These are phyloP conservation scores for Plenodomus lindquistii DNA, from an alignment of 2,329 filamentous ascomycete species.

Conservation along the genomic window DNA sequence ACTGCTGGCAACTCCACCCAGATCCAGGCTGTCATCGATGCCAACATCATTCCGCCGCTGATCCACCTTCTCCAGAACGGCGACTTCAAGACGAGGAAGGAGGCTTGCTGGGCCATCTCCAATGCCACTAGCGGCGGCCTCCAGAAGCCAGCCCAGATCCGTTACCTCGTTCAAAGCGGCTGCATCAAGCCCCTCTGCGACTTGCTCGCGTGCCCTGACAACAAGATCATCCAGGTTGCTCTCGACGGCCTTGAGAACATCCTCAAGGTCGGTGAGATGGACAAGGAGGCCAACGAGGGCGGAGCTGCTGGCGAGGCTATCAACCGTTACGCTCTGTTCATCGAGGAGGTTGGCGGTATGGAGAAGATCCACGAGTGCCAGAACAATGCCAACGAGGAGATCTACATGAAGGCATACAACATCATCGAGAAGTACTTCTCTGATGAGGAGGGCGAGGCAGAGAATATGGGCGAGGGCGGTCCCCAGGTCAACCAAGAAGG, in stretches of 20 bases:
- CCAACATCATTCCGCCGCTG: conserved; percentile 93
- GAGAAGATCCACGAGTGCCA: conserved; percentile 99
- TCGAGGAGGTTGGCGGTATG: conserved; percentile 98
- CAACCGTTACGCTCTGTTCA: conserved; percentile 97
- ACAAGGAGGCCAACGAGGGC: conserved; percentile 83
- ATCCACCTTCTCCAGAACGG: conserved; percentile 96
- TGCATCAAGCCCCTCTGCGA: conserved; percentile 98
- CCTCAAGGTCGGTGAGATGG: conserved; percentile 97
- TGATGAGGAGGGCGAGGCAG: conserved; percentile 85
- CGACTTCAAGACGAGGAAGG: conserved; percentile 98
- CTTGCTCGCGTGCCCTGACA: conserved; percentile 92
- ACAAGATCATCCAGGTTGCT: conserved; percentile 99
- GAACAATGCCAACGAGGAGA: conserved; percentile 99
- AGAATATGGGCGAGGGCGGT: conserved; percentile 76
- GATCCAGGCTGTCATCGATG: conserved; percentile 95
- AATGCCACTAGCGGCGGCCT: conserved; percentile 97
- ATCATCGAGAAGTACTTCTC: conserved; percentile 99
- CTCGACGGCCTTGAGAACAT: conserved; percentile 98
- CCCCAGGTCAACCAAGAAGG: conserved; percentile 72
- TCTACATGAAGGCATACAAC: conserved; percentile 99
- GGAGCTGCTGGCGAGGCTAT: conserved; percentile 65
- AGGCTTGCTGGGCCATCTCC: conserved; percentile 99
- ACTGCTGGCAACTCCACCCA: conserved; percentile 97
- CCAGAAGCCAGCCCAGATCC: conserved; percentile 98
- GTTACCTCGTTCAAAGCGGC: conserved; percentile 88